phyloP scores from a whole-genome alignment of 306 rosid genomes.

The Crotalaria pallida region DNA sequence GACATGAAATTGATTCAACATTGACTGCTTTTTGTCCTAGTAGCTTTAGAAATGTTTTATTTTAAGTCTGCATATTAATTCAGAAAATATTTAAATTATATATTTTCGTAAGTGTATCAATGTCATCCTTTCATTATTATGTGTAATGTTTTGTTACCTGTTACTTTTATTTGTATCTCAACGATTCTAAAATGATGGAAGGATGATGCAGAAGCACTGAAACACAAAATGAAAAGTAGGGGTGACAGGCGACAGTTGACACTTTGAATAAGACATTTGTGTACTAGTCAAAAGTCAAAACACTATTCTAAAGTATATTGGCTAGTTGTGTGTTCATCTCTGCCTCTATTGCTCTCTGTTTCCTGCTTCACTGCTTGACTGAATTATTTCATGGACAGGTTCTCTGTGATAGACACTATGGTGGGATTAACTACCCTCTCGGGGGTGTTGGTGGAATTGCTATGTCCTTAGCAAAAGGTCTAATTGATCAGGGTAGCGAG shows the following conservation, averaged over 20 bases:
- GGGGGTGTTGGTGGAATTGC: constrained; percentile 98
- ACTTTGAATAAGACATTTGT: constrained; percentile 1
- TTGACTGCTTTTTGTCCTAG: not conserved
- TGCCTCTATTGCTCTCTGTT: not conserved
- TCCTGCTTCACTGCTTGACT: constrained; percentile 7
- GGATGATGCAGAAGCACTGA: not conserved
- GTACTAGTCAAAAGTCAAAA: not conserved
- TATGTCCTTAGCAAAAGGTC: constrained; percentile 83
- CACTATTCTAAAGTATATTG: not conserved
- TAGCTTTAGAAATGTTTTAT: not conserved
- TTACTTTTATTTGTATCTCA: not conserved
- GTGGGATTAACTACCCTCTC: constrained; percentile 88
- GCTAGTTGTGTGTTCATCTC: constrained; percentile 1
- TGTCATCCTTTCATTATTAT: not conserved
- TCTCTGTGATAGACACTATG: constrained; percentile 91
- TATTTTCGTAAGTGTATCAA: not conserved
- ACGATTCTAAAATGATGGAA: constrained; percentile 8
- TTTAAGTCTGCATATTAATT: not conserved
- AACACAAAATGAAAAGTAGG: not conserved
- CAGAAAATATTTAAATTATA: not conserved
- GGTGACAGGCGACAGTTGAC: not conserved
- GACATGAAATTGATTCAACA: not conserved
- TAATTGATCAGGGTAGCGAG: constrained; percentile 69
- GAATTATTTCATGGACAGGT: constrained; percentile 42
- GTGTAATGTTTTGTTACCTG: not conserved